These are phyloP conservation scores for Carex scoparia DNA, from an alignment of 176 grass and related monocot genomes.

Conservation along the genomic window DNA sequence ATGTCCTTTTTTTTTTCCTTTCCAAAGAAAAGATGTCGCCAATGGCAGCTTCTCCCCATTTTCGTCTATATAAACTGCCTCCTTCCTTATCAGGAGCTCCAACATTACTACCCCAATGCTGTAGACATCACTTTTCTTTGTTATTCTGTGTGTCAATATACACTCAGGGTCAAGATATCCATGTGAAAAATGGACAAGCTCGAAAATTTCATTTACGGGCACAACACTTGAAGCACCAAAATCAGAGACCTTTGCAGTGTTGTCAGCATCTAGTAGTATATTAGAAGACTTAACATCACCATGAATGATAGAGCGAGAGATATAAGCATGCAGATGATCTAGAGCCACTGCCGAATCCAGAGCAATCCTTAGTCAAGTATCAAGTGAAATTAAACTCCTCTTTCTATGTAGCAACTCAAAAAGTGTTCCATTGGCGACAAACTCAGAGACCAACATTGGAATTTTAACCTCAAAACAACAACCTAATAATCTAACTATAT, in stretches of 20 bases:
- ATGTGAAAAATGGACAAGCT: background rate
- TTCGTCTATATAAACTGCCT: no score
- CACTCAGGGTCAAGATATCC: constrained; percentile 29
- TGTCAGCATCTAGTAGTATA: constrained; percentile 19
- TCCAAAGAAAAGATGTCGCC: no score
- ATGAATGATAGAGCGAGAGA: constrained; percentile 20
- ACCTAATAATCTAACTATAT: constrained; percentile 34
- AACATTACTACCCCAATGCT: no score
- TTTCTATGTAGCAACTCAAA: constrained; percentile 20
- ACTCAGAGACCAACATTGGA: constrained; percentile 41
- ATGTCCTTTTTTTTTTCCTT: no score
- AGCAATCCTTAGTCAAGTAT: constrained; percentile 15
- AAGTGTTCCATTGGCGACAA: constrained; percentile 26
- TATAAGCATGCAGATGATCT: constrained; percentile 16
- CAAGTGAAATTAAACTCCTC: background rate
- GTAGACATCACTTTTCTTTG: background rate
- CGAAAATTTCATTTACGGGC: background rate
- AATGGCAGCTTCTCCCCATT: no score
- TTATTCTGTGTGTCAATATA: background rate
- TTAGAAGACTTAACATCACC: constrained; percentile 33
- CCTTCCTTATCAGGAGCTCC: no score
- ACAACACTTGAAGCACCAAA: constrained; percentile 26
- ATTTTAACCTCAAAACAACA: constrained; percentile 36
- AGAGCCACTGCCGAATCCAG: constrained; percentile 24
- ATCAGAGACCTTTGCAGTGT: constrained; percentile 22